A percentile compares a stretch with the other conserved stretches of the same genome.
Conservation (phyloP, 2,329 filamentous ascomycete genomes). For the Cladosporium sp. region DNA sequence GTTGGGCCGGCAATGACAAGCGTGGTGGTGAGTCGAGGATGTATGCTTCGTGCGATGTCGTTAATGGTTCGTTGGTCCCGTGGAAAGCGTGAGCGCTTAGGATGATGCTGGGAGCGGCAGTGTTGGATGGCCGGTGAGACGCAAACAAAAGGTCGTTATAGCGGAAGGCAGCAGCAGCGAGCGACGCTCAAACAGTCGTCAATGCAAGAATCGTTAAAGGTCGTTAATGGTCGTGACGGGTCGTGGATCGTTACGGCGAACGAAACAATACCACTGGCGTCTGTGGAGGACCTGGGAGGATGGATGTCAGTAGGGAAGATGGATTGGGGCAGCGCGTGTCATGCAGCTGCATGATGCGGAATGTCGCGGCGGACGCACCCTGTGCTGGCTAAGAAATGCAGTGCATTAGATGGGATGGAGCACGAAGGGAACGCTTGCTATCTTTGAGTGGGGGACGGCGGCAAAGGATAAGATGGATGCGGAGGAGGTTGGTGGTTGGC, state of each 20-base stretch:
- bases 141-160: conserved; percentile 19
- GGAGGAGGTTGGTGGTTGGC: conserved; percentile 33
- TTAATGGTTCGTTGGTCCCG: conserved; percentile 18
- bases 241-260: conserved; percentile 35
- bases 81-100: conserved; percentile 17
- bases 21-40: background rate
- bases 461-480: conserved; percentile 25
- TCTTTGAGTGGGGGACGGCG: conserved; percentile 30
- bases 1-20: background rate
- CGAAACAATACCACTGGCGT: conserved; percentile 28
- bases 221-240: conserved; percentile 37
- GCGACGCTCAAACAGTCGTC: conserved; percentile 35
- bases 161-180: conserved; percentile 23
- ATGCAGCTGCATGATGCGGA: conserved; percentile 30
- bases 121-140: conserved; percentile 15
- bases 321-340: conserved; percentile 17
- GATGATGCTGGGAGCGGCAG: conserved; percentile 12
- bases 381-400: conserved; percentile 37
- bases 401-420: conserved; percentile 37
- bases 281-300: conserved; percentile 14
- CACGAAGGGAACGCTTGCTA: conserved; percentile 27
- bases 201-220: conserved; percentile 36
- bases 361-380: conserved; percentile 32
- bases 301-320: conserved; percentile 8
- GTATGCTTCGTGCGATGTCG: conserved; percentile 16